Base-by-base conservation (phyloP, 2,329 filamentous ascomycete genomes). In the Diaporthe sp. region DNA sequence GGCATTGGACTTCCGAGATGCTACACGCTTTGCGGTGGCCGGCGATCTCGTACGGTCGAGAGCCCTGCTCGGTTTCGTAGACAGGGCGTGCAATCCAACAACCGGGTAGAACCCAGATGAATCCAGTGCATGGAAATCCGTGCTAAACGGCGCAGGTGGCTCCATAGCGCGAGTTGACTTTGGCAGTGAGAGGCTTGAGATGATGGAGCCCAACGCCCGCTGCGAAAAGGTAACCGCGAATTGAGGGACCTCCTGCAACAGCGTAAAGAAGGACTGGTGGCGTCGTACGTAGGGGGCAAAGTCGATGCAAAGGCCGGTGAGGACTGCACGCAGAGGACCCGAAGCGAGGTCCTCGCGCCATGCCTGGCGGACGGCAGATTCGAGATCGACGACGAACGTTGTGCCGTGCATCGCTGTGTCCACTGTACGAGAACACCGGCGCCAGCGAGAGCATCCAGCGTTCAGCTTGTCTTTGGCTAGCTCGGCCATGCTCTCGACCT, bases 351-450 rank as follows among this genome's bases (percentile, higher is more conserved):
- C 72, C 31, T 53, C 37, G 3, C n/a, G 49, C 72, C 72, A 73
- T 19, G 59, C 72, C 10, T 28, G 31, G 17, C 37, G 44, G 17
- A 73, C 39, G n/a, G 58, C 72, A 15, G 34, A 49, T 3, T 67
- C 59, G 31, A 73, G 19, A 22, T 73, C 72, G n/a, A 17, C 9
- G 15, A 58, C 19, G 34, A 67, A 57, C 19, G 59, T 17, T 15
- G 39, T 28, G 65, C 61, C 42, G 5, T 53, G 46, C 22, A 5
- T 19, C 2, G 8, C 12, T 19, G 28, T 53, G 31, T 68, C 31
- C n/a, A 44, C 28, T 13, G 3, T 8, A 1, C 13, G 1, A 22
- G 58, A 61, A 22, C 4, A 7, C 31, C 2, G 10, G 37, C 57
- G 39, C 17, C 51, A 67, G 12, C 3, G 25, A 7, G 17, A 15